Conservation (phyloP, 306 rosid species). For the Gynostemma pentaphyllum region DNA sequence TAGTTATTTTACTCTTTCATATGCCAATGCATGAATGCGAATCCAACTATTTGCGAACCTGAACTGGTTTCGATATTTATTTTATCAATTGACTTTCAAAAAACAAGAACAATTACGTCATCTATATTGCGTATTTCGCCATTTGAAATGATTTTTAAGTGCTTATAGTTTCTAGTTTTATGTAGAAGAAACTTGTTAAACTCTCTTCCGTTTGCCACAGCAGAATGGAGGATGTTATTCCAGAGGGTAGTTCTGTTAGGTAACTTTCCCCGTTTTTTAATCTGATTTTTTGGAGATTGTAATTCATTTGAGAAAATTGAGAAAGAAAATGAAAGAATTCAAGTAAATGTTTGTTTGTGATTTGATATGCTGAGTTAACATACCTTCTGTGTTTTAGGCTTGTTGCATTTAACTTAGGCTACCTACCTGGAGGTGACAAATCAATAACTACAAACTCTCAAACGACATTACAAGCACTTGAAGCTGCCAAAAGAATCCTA, state of each 20-base stretch:
- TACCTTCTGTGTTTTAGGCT: constrained; percentile 37
- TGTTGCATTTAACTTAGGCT: constrained; percentile 87
- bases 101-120: neutral
- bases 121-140: neutral
- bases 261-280: constrained; percentile 17
- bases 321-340: neutral
- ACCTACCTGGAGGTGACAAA: constrained; percentile 91
- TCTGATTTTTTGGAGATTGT: neutral
- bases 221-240: constrained; percentile 65
- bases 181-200: constrained; percentile 57
- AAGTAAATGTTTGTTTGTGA: neutral
- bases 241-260: constrained; percentile 46
- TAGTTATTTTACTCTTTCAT: neutral
- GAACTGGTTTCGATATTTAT: neutral
- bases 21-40: neutral
- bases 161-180: constrained; percentile 15
- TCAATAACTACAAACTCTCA: constrained; percentile 50
- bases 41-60: neutral
- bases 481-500: constrained; percentile 52
- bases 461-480: constrained; percentile 62
- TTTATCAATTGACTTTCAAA: neutral
- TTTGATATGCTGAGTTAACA: neutral
- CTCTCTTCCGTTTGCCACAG: constrained; percentile 72
- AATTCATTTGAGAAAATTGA: neutral
- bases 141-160: constrained; percentile 6